Base-by-base conservation (phyloP, 2,329 filamentous ascomycete genomes). In the Bertia moriformis region DNA sequence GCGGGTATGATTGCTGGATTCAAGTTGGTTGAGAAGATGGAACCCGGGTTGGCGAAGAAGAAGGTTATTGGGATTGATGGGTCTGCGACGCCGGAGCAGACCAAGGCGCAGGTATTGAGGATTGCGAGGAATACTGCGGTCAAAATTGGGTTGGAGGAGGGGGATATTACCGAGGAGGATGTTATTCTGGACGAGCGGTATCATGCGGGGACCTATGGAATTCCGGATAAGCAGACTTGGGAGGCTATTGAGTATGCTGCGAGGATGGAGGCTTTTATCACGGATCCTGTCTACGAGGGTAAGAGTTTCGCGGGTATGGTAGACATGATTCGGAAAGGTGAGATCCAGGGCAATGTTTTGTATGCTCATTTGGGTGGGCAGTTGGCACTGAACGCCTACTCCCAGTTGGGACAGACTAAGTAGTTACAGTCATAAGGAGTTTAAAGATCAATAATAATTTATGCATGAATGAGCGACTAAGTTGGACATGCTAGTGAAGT, bases 301-400 rank as follows among this genome's bases (percentile, higher is more conserved):
- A 85, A 85, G 68, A 81, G 73, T 47, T 58, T 85, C 53, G 78
- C 78, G 3, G 80, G 79, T 0, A 68, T 84, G 76, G 71, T 83
- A 46, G 76, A 78, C 51, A 58, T 83, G 60, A 71, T 83, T 14
- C 67, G 60, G 45, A 71, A 67, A 38, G 77, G 70, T 0, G 71
- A 78, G 52, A 74, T 84, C 42, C 30, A 51, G 0, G 66, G 66
- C 0, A 81, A 79, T 48, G 71, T 84, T 20, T 50, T 85, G 42
- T 85, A 83, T 55, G 78, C 78, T 1, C 80, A 85, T 56, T 53
- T 83, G 18, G 80, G 80, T 10, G 80, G 80, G 0, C 78, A 82
- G 57, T 53, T 81, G 50, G 80, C 78, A 0, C 53, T 84, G 42
- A 83, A 78, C 57, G 78, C 78, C 0, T 84, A 84, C 54, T 67